These are phyloP conservation scores for Ambrosia trifida DNA, from an alignment of 129 eudicot genomes.

Conservation along the genomic window DNA sequence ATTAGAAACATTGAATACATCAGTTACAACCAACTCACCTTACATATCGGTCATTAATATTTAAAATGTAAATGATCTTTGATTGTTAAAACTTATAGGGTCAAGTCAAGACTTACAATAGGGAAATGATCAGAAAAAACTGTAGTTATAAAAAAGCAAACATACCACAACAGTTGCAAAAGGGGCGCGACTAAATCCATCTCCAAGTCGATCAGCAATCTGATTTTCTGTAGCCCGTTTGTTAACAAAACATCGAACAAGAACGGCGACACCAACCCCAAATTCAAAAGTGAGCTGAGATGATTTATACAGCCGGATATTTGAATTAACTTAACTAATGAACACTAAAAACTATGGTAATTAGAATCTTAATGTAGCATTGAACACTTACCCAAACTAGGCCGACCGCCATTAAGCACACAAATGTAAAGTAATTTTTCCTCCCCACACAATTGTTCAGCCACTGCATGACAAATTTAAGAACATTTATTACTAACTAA, in stretches of 20 bases:
- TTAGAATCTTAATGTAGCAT: not conserved
- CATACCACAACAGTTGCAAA: constrained; percentile 89
- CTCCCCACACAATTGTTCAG: constrained; percentile 91
- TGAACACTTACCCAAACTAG: constrained; percentile 71
- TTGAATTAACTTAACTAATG: not conserved
- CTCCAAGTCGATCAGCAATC: constrained; percentile 79
- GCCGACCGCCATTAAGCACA: constrained; percentile 81
- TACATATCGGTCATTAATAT: not conserved
- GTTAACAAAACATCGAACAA: constrained; percentile 79
- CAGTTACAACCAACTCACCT: not conserved
- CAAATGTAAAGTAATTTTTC: constrained; percentile 72
- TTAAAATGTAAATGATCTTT: too few relatives aligned
- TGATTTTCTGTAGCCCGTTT: constrained; percentile 60
- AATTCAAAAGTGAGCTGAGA: constrained; percentile 70
- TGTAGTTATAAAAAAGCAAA: constrained; percentile 22
- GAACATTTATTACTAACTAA: constrained; percentile 14
- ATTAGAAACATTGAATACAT: not conserved
- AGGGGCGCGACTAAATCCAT: constrained; percentile 73
- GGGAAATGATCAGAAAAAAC: too few relatives aligned
- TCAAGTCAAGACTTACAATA: too few relatives aligned
- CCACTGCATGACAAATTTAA: constrained; percentile 60
- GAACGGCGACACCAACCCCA: constrained; percentile 79
- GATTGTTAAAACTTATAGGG: too few relatives aligned
- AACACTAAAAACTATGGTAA: not conserved
- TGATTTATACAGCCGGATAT: constrained; percentile 9